Base-by-base conservation (phyloP, 2,329 filamentous ascomycete genomes). In the Fonsecaea pedrosoi region DNA sequence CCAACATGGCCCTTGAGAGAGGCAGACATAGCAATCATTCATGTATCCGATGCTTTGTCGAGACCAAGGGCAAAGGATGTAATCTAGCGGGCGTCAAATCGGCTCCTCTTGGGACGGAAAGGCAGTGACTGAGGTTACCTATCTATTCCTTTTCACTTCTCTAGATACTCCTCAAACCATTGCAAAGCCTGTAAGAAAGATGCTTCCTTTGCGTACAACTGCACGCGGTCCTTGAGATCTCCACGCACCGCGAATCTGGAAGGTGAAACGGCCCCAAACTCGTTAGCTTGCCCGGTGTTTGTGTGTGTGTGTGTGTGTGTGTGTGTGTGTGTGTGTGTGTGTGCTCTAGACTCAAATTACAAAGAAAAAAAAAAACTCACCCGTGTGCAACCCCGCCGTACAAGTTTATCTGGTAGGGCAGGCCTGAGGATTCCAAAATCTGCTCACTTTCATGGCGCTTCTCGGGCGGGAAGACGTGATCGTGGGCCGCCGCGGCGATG, bases 381-480 rank as follows among this genome's bases (percentile, higher is more conserved):
- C 92, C 92, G 77, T 95, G 92, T 60, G 79, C 78, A 37, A 91
- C 87, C 63, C 87, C 86, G 3, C 87, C 87, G 82, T 86, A 94
- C 4, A 95, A 82, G 77, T 85, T 91, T 76, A 95, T 89, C 80
- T 95, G 91, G 79, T 90, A 94, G 25, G 86, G 85, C 56, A 82
- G 78, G 35, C 82, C 76, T 86, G 42, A 18, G 2, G 48, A 81
- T 64, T 79, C 78, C 48, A 91, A 82, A 64, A 88, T 87, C n/a
- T 79, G 82, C 77, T 91, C 89, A 5, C 85, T 87, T 75, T 85
- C 80, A 80, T 90, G 84, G 63, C 89, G 84, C 78, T 87, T 84
- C 73, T 89, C 82, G 10, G 80, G 71, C 1, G 88, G 84, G 82
- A 90, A 91, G 75, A 90, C 88, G 21, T 69, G 18, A 74, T 91